Evolutionary conservation across 805 yeast genomes (phyloP).

Genomic region (Spathaspora gorwiae): DNA sequence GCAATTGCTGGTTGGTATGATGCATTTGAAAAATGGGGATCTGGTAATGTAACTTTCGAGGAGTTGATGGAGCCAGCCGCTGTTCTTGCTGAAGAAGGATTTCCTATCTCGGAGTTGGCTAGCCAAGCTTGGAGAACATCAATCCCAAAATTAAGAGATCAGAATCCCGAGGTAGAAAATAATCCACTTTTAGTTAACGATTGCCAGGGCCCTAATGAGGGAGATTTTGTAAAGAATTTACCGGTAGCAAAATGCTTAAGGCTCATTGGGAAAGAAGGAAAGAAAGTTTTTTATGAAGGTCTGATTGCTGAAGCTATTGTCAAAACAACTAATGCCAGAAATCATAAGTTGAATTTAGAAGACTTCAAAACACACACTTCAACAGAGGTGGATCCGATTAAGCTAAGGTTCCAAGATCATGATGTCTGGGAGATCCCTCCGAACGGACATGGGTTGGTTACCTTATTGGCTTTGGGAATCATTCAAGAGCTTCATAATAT

Average conservation of each 20-base stretch:
- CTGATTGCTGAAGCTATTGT: constrained; percentile 64
- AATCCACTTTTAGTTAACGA: constrained; percentile 34
- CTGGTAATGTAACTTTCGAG: constrained; percentile 55
- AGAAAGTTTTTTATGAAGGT: constrained; percentile 66
- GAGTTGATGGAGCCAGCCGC: constrained; percentile 64
- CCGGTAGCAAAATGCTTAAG: constrained; percentile 51
- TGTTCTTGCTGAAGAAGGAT: constrained; percentile 65
- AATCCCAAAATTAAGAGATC: constrained; percentile 33
- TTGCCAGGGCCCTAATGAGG: constrained; percentile 44
- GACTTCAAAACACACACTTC: constrained; percentile 59
- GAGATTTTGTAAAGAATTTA: constrained; percentile 52
- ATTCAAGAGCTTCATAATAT: constrained; percentile 49
- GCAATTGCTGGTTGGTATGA: constrained; percentile 79
- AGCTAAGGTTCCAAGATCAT: constrained; percentile 45
- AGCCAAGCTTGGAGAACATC: constrained; percentile 45
- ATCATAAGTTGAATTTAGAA: constrained; percentile 51
- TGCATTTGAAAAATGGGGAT: constrained; percentile 66
- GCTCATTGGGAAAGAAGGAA: constrained; percentile 52
- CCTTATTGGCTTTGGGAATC: constrained; percentile 64
- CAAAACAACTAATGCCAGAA: constrained; percentile 43
- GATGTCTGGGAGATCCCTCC: constrained; percentile 82
- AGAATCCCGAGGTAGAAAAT: constrained; percentile 29
- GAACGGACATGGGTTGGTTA: constrained; percentile 77
- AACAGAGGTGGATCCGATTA: constrained; percentile 62
- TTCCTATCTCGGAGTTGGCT: constrained; percentile 58